Percentiles rank a stretch among this genome's conserved stretches.
These are phyloP conservation scores for Quercus wislizeni DNA, from an alignment of 306 rosid genomes.

Conservation along the genomic window DNA sequence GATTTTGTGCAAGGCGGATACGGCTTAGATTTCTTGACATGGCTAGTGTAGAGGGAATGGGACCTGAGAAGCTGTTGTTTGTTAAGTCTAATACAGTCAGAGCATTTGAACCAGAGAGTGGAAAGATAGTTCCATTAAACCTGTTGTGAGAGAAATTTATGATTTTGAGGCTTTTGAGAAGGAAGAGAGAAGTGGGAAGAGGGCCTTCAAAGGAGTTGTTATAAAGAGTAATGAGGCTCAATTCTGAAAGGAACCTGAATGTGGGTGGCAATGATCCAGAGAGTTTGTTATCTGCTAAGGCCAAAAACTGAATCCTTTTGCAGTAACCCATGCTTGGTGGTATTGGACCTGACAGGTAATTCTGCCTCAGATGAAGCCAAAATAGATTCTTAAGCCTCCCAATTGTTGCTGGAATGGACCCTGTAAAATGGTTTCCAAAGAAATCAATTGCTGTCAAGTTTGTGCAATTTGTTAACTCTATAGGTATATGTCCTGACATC, in stretches of 20 bases:
- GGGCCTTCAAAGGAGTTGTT: constrained; percentile 93
- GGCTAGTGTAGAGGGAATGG: constrained; percentile 63
- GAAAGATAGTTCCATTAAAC: constrained; percentile 69
- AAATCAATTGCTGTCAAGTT: constrained; percentile 72
- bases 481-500: constrained; percentile 76
- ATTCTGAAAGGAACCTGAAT: constrained; percentile 71
- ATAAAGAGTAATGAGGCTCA: constrained; percentile 74
- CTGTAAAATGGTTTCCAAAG: constrained; percentile 82
- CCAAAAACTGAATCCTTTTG: constrained; percentile 66
- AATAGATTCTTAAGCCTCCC: constrained; percentile 73
- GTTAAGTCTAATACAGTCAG: constrained; percentile 75
- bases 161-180: constrained; percentile 72
- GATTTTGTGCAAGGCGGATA: constrained; percentile 74
- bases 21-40: constrained; percentile 63
- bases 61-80: constrained; percentile 89
- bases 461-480: constrained; percentile 77
- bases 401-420: constrained; percentile 73
- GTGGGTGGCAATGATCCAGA: constrained; percentile 86
- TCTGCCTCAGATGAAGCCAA: constrained; percentile 90
- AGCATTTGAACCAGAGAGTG: constrained; percentile 67
- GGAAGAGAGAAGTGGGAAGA: constrained; percentile 63
- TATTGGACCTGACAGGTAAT: constrained; percentile 76
- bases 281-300: constrained; percentile 86
- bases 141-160: constrained; percentile 82
- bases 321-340: constrained; percentile 94